Evolutionary conservation across 768 basidiomycete genomes (phyloP).

Genomic region (Coprinellus micaceus): DNA sequence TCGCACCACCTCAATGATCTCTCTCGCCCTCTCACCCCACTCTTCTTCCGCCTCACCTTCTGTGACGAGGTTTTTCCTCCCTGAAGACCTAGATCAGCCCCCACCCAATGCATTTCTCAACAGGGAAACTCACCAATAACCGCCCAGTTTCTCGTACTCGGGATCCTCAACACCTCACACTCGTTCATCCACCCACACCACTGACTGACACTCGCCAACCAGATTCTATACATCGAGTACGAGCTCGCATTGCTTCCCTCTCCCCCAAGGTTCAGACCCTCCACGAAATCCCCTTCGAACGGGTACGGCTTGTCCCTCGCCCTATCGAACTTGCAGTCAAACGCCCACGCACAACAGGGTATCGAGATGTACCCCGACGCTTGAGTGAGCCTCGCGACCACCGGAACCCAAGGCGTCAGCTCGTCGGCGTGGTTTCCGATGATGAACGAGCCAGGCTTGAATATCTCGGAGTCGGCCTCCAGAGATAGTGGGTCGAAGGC

Average conservation of each 20-base stretch:
- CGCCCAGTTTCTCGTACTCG: constrained; percentile 92
- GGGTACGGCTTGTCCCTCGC: constrained; percentile 34
- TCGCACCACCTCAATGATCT: constrained; percentile 52
- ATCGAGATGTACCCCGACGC: constrained; percentile 76
- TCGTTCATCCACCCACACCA: constrained; percentile 86
- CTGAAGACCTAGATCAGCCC: constrained; percentile 19
- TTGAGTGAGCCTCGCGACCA: constrained; percentile 60
- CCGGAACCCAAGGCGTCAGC: constrained; percentile 90
- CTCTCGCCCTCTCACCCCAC: constrained; percentile 38
- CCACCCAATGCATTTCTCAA: constrained; percentile 5
- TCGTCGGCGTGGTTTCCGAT: constrained; percentile 98
- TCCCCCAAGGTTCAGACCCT: constrained; percentile 56
- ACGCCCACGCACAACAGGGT: constrained; percentile 86
- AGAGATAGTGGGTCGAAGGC: constrained; percentile 61
- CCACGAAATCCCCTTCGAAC: constrained; percentile 20
- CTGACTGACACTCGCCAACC: constrained; percentile 70
- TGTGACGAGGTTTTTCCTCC: constrained; percentile 13
- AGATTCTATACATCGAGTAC: constrained; percentile 83
- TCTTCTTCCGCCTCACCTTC: constrained; percentile 22
- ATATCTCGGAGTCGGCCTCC: constrained; percentile 20
- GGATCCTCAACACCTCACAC: constrained; percentile 82
- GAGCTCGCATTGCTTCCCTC: constrained; percentile 59
- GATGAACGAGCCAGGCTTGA: constrained; percentile 58
- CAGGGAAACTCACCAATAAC: constrained; percentile 62
- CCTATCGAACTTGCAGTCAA: constrained; percentile 66